These are phyloP conservation scores for Rhododendron henanense DNA, from an alignment of 148 eudicot genomes.

Conservation along the genomic window DNA sequence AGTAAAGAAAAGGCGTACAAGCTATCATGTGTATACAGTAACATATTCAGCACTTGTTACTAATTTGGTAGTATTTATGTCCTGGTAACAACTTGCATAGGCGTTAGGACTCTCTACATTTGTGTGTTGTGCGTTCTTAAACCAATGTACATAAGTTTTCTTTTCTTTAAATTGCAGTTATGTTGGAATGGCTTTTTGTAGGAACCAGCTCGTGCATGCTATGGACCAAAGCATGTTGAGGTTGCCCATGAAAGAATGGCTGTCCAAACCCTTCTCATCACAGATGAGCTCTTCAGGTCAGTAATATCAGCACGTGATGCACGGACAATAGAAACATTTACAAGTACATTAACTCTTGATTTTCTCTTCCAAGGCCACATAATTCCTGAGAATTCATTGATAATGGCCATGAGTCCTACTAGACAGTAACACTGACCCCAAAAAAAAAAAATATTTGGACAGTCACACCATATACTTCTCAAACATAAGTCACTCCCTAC, in stretches of 20 bases:
- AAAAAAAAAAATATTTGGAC: neutral
- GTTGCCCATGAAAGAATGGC: conserved; percentile 98
- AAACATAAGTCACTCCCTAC: neutral
- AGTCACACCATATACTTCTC: neutral
- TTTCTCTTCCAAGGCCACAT: neutral
- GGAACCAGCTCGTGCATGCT: conserved; percentile 95
- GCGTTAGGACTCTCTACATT: neutral
- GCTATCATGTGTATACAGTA: neutral
- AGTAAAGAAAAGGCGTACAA: neutral
- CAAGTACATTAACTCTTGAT: neutral
- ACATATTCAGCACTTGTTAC: neutral
- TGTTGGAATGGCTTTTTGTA: conserved; percentile 16
- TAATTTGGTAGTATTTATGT: neutral
- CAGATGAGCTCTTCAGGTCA: conserved; percentile 91
- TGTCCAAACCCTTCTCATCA: conserved; percentile 84
- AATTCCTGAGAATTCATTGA: neutral
- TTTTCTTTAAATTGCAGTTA: neutral
- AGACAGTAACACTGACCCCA: neutral
- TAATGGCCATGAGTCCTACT: neutral
- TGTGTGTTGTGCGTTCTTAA: neutral
- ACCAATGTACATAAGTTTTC: neutral
- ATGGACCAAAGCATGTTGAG: conserved; percentile 98
- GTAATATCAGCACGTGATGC: neutral
- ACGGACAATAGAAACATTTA: neutral
- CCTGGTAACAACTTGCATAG: neutral